Base-by-base conservation (phyloP, 23 red algal species). In the Chondrus crispus region DNA sequence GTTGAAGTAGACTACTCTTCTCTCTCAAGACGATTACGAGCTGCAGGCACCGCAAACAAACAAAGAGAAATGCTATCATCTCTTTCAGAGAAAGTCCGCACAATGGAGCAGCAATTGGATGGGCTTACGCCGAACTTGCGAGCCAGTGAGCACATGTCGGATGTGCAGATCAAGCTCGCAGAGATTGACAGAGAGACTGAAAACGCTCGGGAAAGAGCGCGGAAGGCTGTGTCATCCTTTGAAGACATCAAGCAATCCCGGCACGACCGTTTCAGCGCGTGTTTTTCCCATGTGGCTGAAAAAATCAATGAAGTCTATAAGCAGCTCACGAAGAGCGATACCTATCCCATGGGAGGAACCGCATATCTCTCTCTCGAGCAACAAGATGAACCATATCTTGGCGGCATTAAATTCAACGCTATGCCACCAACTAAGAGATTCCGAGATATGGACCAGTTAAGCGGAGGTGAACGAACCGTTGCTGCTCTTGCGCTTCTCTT, bases 341-440 rank as follows among this genome's bases (percentile, higher is more conserved):
- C 81, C 3, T 94, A 90, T 30, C 97, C 94, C 4, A 77, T 96
- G 91, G 97, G 97, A 20, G 97, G 97, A 16, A 96, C 85, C 48
- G 97, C 97, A 13, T 91, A 93, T 20, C 71, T 99, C 6, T 89
- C 85, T 14, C 62, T 99, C 55, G 97, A 99, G 76, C 84, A 93
- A 48, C 83, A 89, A 29, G 87, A 90, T 71, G 97, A 99, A 66
- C 97, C 97, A 35, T 99, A 99, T 63, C 87, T 89, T 30, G 87
- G 62, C 22, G 97, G 97, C 11, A 87, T 99, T 35, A 94, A 95
- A 46, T 99, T 93, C 84, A 94, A 96, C 75, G 94, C 94, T 20
- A 96, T 96, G 97, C 97, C 94, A 24, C 97, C 97, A 22, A 88
- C 87, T 7, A 99, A 99, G 75, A 85, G 97, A 1, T 96, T 96